A percentile compares a stretch with the other conserved stretches of the same genome.
phyloP scores from a whole-genome alignment of 352 stramenopile genomes.

The Globisporangium nodosum region DNA sequence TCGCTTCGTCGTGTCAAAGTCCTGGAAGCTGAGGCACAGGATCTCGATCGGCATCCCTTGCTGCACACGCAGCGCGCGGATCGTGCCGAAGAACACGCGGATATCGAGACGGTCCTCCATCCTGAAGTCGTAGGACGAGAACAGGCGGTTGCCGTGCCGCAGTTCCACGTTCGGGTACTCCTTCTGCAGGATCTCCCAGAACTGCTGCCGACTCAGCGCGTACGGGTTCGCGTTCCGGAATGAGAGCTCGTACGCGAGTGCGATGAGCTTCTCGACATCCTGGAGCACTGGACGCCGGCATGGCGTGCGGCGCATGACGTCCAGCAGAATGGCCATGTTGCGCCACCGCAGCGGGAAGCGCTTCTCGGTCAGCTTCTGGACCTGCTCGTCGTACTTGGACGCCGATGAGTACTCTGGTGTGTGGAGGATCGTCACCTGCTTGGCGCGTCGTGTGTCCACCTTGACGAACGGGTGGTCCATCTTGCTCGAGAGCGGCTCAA shows the following conservation, averaged over 20 bases:
- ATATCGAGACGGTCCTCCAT: slow-evolving; percentile 48
- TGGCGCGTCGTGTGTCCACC: slow-evolving; percentile 25
- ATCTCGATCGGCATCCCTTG: slow-evolving; percentile 49
- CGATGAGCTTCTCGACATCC: slow-evolving; percentile 61
- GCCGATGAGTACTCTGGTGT: slow-evolving; percentile 36
- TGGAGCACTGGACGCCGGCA: slow-evolving; percentile 54
- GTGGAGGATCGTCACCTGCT: slow-evolving; percentile 44
- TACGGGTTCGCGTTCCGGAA: slow-evolving; percentile 28
- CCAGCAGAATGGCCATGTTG: slow-evolving; percentile 35
- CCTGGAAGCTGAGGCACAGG: slow-evolving; percentile 29
- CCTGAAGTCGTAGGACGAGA: slow-evolving; percentile 51
- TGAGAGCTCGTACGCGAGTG: slow-evolving; percentile 41
- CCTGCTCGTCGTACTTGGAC: slow-evolving; percentile 28
- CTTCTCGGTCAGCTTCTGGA: slow-evolving; percentile 24
- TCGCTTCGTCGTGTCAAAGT: slow-evolving; percentile 38
- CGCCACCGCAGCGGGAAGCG: slow-evolving; percentile 44
- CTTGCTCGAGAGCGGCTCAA: slow-evolving; percentile 36
- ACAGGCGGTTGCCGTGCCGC: slow-evolving; percentile 45
- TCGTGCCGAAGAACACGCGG: slow-evolving; percentile 41
- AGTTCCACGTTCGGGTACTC: slow-evolving; percentile 45
- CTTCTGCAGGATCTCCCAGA: slow-evolving; percentile 34
- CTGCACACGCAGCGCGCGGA: slow-evolving; percentile 51
- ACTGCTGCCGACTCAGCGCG: slow-evolving; percentile 40
- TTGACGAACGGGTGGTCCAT: slow-evolving; percentile 40
- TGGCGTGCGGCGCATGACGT: slow-evolving; percentile 51